phyloP scores from a whole-genome alignment of 495 filamentous ascomycete genomes.

The Aspergillus kassunensis region DNA sequence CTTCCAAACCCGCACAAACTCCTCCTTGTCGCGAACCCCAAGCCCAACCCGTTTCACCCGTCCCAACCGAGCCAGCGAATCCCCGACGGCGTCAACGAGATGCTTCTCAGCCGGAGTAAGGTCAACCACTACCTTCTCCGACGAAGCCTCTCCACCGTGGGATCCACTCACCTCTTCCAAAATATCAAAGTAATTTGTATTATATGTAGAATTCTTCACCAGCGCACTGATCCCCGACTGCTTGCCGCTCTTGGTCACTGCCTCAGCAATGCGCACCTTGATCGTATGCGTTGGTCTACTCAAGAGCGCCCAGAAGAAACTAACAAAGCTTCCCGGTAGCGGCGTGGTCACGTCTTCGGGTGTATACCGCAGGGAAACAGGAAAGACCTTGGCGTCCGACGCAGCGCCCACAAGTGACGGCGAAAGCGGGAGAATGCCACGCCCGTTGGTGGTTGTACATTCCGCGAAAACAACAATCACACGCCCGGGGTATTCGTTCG shows the following conservation, averaged over 20 bases:
- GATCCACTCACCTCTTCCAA: constrained; percentile 34
- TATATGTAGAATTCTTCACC: constrained; percentile 31
- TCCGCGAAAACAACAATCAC: constrained; percentile 13
- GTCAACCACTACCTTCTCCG: constrained; percentile 12
- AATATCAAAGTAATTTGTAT: constrained; percentile 49
- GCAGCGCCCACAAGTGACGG: constrained; percentile 65
- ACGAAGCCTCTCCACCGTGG: constrained; percentile 25
- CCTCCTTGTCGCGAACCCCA: constrained; percentile 74
- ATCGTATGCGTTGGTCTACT: constrained; percentile 83
- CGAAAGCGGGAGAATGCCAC: constrained; percentile 81
- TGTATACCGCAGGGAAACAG: constrained; percentile 82
- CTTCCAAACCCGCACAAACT: constrained; percentile 65
- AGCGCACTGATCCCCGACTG: background rate
- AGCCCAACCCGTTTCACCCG: constrained; percentile 88
- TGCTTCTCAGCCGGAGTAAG: constrained; percentile 54
- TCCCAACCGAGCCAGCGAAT: constrained; percentile 82
- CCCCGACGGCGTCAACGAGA: constrained; percentile 70
- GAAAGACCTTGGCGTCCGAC: constrained; percentile 69
- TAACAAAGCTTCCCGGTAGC: constrained; percentile 61
- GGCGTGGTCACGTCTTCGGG: constrained; percentile 88
- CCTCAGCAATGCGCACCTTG: constrained; percentile 81
- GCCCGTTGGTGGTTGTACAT: constrained; percentile 42
- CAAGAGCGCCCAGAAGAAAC: constrained; percentile 82
- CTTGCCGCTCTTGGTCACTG: constrained; percentile 38
- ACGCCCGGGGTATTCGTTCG: constrained; percentile 58